Evolutionary conservation across 202 grass and related monocot genomes (phyloP).

Genomic region (Hordeum pubiflorum): DNA sequence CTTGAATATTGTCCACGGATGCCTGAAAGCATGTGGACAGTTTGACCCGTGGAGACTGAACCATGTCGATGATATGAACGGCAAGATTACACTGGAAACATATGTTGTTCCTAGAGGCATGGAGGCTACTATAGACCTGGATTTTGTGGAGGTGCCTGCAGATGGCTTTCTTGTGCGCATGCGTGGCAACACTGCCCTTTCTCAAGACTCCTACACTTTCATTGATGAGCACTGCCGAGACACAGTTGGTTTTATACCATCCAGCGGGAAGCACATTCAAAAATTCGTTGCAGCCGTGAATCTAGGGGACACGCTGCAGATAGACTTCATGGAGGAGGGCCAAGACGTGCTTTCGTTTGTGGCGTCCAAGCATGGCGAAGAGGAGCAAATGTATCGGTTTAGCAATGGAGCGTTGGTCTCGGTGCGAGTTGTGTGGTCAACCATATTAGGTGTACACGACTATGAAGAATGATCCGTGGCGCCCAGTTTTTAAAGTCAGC

Average conservation of each 20-base stretch:
- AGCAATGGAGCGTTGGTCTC: neutral
- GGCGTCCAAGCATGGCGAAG: neutral
- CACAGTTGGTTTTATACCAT: neutral
- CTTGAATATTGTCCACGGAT: neutral
- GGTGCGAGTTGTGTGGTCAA: neutral
- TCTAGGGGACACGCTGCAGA: neutral
- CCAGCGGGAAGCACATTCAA: neutral
- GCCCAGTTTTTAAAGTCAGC: neutral
- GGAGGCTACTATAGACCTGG: constrained; percentile 1
- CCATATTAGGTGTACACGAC: neutral
- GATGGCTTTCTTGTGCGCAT: neutral
- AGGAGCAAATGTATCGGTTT: neutral
- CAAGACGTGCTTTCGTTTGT: neutral
- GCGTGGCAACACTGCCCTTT: neutral
- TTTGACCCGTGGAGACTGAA: neutral
- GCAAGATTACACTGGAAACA: neutral
- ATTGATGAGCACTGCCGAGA: neutral
- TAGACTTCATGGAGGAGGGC: neutral
- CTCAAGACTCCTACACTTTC: neutral
- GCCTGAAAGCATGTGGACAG: neutral
- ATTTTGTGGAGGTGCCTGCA: neutral
- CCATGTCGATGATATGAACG: neutral
- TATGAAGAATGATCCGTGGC: neutral
- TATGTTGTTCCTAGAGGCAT: neutral
- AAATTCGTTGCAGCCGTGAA: neutral